Evolutionary conservation across 768 basidiomycete genomes (phyloP), one percentile per base, ranked within the genome.

Genomic region (Aureoboletus auriporus): DNA sequence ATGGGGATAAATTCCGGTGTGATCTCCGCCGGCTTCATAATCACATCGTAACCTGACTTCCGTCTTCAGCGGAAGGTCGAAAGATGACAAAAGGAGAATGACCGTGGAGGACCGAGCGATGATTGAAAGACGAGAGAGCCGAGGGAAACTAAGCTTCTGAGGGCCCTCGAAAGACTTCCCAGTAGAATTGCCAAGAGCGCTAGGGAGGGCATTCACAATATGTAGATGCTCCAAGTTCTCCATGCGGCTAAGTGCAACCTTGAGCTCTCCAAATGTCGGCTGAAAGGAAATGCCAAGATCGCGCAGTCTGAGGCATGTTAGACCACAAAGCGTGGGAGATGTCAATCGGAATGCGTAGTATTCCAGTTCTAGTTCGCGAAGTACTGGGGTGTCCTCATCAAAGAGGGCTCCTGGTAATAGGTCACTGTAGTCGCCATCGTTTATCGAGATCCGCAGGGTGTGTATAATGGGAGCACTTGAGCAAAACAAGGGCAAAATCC

Each of bases 341-440:
- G n/a, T n/a, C n/a, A n/a, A n/a, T n/a, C n/a, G 54, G 42, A 75
- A 53, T 34, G 62, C 59, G 46, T 71, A 69, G 23, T 63, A 56
- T 12, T 47, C 57, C 1, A 78, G 53, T 47, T 71, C 65, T n/a
- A 77, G 52, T 20, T 53, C 56, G 41, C 66, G 66, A 26, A 78
- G 63, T 28, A 58, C 59, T 11, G 70, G 68, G 5, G 64, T 63
- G 9, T 67, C 53, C 26, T 65, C 69, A 20, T 52, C 54, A 34
- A 75, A 66, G 20, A 71, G 57, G 8, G 42, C 39, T 4, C 54
- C 53, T 0, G 65, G 62, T 37, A n/a, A n/a, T n/a, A 51, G 44
- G 57, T 47, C n/a, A n/a, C n/a, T n/a, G 36, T 52, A 41, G 46
- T 50, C 53, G 52, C 29, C 52, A 46, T 17, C 52, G 50, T 50